Conservation (phyloP, 768 basidiomycete genomes). For the Pleurotus cornucopiae region DNA sequence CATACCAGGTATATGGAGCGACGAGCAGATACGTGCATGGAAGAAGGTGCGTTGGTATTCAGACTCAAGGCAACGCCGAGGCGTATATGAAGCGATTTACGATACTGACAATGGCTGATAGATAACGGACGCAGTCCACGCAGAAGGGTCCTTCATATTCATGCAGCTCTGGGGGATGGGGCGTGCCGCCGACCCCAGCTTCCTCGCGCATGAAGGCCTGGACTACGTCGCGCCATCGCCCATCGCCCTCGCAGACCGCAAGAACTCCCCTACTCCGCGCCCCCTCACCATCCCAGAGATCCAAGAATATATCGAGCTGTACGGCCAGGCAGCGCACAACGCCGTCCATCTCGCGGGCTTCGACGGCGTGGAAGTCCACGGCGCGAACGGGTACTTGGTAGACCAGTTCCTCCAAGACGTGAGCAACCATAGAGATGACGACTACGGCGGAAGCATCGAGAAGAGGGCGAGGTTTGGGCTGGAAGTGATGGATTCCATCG, state of each 20-base stretch:
- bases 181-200: slow-evolving; percentile 19
- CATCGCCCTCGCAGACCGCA: slow-evolving; percentile 12
- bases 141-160: slow-evolving; percentile 29
- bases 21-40: slow-evolving; percentile 51
- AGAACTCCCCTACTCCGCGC: slow-evolving; percentile 16
- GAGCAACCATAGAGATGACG: slow-evolving; percentile 46
- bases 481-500: slow-evolving; percentile 41
- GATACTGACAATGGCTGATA: slow-evolving; percentile 12
- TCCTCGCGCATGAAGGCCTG: slow-evolving; percentile 20
- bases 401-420: slow-evolving; percentile 45
- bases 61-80: too few species aligned
- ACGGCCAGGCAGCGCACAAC: slow-evolving; percentile 38
- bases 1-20: slow-evolving; percentile 46
- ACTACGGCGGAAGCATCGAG: slow-evolving; percentile 51
- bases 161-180: slow-evolving; percentile 51
- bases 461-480: slow-evolving; percentile 47
- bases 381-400: slow-evolving; percentile 30
- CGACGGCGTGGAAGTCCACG: slow-evolving; percentile 38
- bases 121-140: slow-evolving; percentile 15
- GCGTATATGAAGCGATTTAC: not conserved
- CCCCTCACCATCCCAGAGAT: slow-evolving; percentile 37
- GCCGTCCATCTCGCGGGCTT: slow-evolving; percentile 45
- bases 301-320: slow-evolving; percentile 34
- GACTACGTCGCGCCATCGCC: slow-evolving; percentile 24
- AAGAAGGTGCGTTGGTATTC: slow-evolving; percentile 31